These are phyloP conservation scores for Aspergillus sp. DNA, from an alignment of 2,329 filamentous ascomycete species.

Conservation along the genomic window DNA sequence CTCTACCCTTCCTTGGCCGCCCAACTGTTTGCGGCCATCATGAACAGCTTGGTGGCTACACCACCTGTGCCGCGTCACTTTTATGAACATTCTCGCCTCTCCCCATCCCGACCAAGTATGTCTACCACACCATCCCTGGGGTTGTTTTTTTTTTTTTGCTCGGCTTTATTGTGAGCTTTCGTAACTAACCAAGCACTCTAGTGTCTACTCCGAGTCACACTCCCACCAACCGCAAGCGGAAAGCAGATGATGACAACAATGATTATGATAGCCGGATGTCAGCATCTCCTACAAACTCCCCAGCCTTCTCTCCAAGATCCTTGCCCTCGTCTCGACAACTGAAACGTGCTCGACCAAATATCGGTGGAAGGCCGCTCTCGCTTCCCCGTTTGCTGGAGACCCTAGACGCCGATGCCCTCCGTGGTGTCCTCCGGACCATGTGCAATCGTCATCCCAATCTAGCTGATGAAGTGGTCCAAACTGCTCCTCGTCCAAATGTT, in stretches of 20 bases:
- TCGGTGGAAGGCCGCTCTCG: constrained; percentile 65
- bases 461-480: constrained; percentile 76
- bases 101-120: constrained; percentile 61
- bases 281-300: constrained; percentile 80
- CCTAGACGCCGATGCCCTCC: constrained; percentile 79
- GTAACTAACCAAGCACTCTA: constrained; percentile 23
- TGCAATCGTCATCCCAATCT: constrained; percentile 88
- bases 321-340: constrained; percentile 68
- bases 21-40: constrained; percentile 43
- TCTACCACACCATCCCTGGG: constrained; percentile 10
- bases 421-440: constrained; percentile 82
- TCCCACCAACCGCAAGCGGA: constrained; percentile 69
- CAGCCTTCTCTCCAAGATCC: constrained; percentile 68
- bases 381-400: constrained; percentile 87
- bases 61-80: constrained; percentile 64
- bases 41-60: constrained; percentile 62
- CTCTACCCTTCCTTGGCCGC: constrained; percentile 25
- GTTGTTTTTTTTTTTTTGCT: neutral
- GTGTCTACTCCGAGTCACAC: constrained; percentile 42
- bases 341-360: constrained; percentile 67
- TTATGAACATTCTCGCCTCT: constrained; percentile 59
- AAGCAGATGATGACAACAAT: constrained; percentile 70
- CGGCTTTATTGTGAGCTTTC: neutral
- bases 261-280: constrained; percentile 81
- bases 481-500: constrained; percentile 84